Conservation (phyloP, 1,139 yeast species). For the Geotrichum siamense region DNA sequence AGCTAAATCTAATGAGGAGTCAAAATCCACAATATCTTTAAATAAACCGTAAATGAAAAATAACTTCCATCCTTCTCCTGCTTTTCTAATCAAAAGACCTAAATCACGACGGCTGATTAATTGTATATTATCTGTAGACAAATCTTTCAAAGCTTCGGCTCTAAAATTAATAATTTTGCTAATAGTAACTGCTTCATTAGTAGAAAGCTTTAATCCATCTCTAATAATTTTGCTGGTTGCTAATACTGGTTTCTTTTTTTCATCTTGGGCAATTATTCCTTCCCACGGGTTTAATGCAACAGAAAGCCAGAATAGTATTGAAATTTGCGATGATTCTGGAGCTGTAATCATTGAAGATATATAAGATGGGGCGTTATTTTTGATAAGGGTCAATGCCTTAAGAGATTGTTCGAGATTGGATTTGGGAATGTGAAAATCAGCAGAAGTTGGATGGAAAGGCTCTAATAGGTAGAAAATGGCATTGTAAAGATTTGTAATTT, state of each 20-base stretch:
- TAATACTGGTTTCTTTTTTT: constrained; percentile 31
- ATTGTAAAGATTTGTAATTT: constrained; percentile 47
- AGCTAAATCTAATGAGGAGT: neutral
- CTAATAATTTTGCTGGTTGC: constrained; percentile 46
- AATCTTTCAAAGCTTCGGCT: constrained; percentile 1
- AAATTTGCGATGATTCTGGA: neutral
- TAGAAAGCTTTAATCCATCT: constrained; percentile 66
- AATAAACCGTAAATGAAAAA: constrained; percentile 32
- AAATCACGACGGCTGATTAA: constrained; percentile 44
- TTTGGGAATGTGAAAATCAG: neutral
- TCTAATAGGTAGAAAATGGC: constrained; percentile 44
- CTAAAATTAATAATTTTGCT: constrained; percentile 33
- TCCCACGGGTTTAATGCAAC: constrained; percentile 43
- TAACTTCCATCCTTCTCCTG: constrained; percentile 47
- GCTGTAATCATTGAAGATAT: neutral
- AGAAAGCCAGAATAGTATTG: constrained; percentile 16
- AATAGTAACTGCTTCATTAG: constrained; percentile 48
- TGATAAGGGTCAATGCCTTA: neutral
- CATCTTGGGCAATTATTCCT: constrained; percentile 36
- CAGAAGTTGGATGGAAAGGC: neutral
- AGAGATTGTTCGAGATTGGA: constrained; percentile 3
- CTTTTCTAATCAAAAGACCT: constrained; percentile 53
- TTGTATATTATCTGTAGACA: constrained; percentile 16
- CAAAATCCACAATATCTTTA: constrained; percentile 16
- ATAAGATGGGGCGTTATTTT: neutral